phyloP scores from a whole-genome alignment of 768 basidiomycete species.

The Podaxis pistillaris region DNA sequence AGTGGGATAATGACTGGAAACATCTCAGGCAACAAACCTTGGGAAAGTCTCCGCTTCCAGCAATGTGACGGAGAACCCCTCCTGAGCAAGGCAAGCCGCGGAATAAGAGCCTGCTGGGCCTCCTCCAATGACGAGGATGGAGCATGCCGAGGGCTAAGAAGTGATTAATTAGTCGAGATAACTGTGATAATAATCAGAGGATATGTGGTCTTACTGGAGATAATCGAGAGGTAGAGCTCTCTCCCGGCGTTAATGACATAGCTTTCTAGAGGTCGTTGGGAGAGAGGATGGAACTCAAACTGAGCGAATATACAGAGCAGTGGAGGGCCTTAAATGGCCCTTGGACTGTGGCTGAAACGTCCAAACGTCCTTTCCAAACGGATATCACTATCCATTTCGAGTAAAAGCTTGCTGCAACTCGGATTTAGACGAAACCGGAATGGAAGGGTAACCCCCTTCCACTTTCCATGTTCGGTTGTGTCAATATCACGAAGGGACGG shows the following conservation, averaged over 20 bases:
- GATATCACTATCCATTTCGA: background rate
- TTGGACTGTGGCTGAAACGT: background rate
- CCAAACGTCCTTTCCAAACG: background rate
- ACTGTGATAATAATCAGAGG: background rate
- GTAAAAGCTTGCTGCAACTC: background rate
- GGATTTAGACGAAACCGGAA: background rate
- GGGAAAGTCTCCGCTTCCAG: constrained; percentile 57
- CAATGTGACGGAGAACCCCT: constrained; percentile 52
- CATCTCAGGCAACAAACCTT: constrained; percentile 26
- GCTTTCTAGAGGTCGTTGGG: background rate
- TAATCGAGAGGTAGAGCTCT: background rate
- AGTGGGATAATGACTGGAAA: background rate
- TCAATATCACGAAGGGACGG: background rate
- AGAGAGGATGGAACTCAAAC: background rate
- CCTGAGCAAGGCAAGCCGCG: constrained; percentile 52
- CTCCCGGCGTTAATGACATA: background rate
- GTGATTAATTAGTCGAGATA: background rate
- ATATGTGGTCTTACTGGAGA: background rate
- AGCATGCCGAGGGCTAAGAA: constrained; percentile 22
- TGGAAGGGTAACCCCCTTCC: background rate
- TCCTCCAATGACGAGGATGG: constrained; percentile 47
- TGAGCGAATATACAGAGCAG: background rate
- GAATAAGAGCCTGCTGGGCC: constrained; percentile 62
- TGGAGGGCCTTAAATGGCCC: background rate
- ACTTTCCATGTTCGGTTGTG: background rate